Base-by-base conservation (phyloP, 257 asterid species). In the Orobanche coerulescens region DNA sequence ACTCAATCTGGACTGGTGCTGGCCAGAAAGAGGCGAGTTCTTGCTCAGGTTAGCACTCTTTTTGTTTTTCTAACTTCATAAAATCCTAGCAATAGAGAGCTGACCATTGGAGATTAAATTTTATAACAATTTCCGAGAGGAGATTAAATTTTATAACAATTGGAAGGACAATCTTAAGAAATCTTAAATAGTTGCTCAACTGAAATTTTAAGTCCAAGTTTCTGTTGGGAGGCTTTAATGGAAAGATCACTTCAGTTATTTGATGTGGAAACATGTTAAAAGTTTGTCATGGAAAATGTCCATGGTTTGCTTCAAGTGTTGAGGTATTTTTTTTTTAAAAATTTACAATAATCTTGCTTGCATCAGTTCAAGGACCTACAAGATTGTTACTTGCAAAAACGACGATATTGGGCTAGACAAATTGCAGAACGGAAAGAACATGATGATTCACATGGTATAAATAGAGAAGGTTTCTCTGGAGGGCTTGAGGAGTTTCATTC, bases 401-500 rank as follows among this genome's bases (percentile, higher is more conserved):
- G 89, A 56, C 77, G 86, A 22, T 68, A 55, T 65, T 83, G 81
- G 86, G 88, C 71, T 0, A 80, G 69, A 73, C 77, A 63, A 44
- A 54, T 50, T n/a, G 75, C 65, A 19, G 82, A 79, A 65, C 80
- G 70, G 68, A 81, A 71, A 55, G 86, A 73, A 48, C 68, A 46
- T 23, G 77, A 46, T 23, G 77, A 61, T 54, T 57, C 75, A 36
- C 71, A 26, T 67, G 51, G 74, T 67, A 55, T 61, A 70, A 67
- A 64, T 26, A 77, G 78, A 66, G 85, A 79, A 75, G 85, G 88
- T 50, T 85, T 67, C 76, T 74, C 70, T 58, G 78, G 65, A 25
- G 95, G 95, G 40, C 94, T 91, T 57, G 88, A 82, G 49, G 94
- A 88, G 67, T 88, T 88, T 64, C 95, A 79, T 60, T 75, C 82